phyloP scores from a whole-genome alignment of 1,284 basidiomycete species.

The Ustilago xerochloae region DNA sequence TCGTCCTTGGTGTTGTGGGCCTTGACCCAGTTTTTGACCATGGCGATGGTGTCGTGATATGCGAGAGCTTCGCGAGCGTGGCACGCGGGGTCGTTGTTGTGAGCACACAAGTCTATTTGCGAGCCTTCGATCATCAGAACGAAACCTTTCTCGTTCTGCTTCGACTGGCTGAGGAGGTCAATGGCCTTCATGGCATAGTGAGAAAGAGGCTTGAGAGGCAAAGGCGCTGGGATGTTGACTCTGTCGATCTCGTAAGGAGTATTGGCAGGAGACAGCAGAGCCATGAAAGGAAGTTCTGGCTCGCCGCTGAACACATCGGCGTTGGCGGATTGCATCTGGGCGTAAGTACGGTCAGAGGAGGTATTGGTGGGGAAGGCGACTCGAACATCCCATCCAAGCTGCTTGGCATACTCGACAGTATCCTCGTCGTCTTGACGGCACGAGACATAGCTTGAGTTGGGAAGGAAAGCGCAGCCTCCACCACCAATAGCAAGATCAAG shows the following conservation, averaged over 20 bases:
- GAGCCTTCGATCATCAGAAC: slow-evolving; percentile 65
- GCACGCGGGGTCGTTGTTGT: slow-evolving; percentile 60
- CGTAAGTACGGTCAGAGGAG: slow-evolving; percentile 6
- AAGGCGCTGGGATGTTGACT: slow-evolving; percentile 41
- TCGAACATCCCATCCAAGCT: slow-evolving; percentile 55
- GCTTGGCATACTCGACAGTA: slow-evolving; percentile 52
- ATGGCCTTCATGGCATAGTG: slow-evolving; percentile 48
- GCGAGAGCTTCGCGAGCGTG: slow-evolving; percentile 67
- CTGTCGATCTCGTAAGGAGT: slow-evolving; percentile 66
- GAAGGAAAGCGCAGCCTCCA: slow-evolving; percentile 68
- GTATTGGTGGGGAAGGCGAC: slow-evolving; percentile 36
- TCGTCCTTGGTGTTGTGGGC: slow-evolving; percentile 57
- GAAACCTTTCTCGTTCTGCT: slow-evolving; percentile 55
- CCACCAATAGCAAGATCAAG: slow-evolving; percentile 69
- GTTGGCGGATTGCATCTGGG: not conserved
- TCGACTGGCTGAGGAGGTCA: slow-evolving; percentile 27
- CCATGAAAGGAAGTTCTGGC: slow-evolving; percentile 52
- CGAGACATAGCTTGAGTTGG: slow-evolving; percentile 53
- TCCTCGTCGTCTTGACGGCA: slow-evolving; percentile 67
- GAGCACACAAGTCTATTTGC: slow-evolving; percentile 64
- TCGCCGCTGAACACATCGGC: slow-evolving; percentile 13
- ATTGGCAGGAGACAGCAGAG: slow-evolving; percentile 52
- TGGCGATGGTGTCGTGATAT: slow-evolving; percentile 67
- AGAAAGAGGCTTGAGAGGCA: slow-evolving; percentile 30
- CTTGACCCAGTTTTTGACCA: slow-evolving; percentile 65